A percentile compares a stretch with the other conserved stretches of the same genome.
phyloP scores from a whole-genome alignment of 2,329 filamentous ascomycete species.

The Emergomyces africanus region DNA sequence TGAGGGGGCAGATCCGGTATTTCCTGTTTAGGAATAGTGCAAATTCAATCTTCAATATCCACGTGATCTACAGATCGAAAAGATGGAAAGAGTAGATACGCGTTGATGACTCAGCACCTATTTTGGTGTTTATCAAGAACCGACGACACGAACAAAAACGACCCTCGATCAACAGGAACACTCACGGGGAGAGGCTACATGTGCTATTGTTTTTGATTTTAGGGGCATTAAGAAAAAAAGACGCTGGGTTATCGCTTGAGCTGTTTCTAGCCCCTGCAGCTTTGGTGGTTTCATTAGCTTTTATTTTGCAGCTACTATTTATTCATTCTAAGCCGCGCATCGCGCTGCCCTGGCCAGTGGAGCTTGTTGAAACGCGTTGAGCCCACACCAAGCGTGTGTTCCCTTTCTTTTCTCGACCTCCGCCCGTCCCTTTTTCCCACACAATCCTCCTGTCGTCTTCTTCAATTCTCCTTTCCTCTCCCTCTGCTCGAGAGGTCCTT shows the following conservation, averaged over 20 bases:
- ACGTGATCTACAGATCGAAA: too few relatives aligned
- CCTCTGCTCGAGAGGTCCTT: background rate
- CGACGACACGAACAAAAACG: too few relatives aligned
- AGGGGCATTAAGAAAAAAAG: background rate
- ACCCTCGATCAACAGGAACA: background rate
- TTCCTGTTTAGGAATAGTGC: background rate
- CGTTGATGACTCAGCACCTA: background rate
- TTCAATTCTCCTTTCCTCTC: background rate
- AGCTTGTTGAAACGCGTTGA: slow-evolving; percentile 3
- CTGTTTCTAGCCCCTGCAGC: background rate
- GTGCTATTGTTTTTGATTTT: background rate
- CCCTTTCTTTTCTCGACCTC: background rate
- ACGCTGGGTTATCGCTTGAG: background rate
- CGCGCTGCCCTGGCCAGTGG: slow-evolving; percentile 1
- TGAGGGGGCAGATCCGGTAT: too few relatives aligned
- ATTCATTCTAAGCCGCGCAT: background rate
- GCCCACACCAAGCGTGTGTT: slow-evolving; percentile 1
- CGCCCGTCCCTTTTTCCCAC: background rate
- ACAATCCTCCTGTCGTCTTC: background rate
- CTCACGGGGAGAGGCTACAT: too few relatives aligned
- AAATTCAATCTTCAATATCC: too few relatives aligned
- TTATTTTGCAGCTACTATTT: too few relatives aligned
- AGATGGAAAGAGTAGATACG: too few relatives aligned
- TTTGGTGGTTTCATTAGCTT: background rate
- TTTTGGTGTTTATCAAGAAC: background rate